Base-by-base conservation (phyloP, 2,329 filamentous ascomycete species). In the Microcyclospora tardicrescens region DNA sequence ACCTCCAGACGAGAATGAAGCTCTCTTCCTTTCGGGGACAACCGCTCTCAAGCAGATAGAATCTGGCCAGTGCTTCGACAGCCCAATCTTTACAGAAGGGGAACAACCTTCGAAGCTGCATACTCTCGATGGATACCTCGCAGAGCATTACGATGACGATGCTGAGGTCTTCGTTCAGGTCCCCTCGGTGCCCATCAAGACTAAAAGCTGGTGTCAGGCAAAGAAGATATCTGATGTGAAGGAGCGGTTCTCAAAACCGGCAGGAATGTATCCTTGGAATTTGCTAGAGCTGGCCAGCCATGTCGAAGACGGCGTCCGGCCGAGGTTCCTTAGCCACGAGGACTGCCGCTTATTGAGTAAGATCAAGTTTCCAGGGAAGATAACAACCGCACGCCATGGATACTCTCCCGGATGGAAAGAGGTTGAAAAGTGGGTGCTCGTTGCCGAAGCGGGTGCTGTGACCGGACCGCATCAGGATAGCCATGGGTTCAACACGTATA, bases 401-500 rank as follows among this genome's bases (percentile, higher is more conserved):
- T 56, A 51, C 33, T 40, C 42, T 5, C 41, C 40, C n/a, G 55
- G 54, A 5, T 58, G 50, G 45, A 56, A 55, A 31, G 55, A 58
- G 34, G 52, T 57, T 36, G 55, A 58, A 49, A 56, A 54, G 34
- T 58, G 55, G 55, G 49, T 51, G 1, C 41, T 58, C 3, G 37
- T 55, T n/a, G 55, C 54, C 2, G 49, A 58, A 42, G 49, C 51
- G 11, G 54, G 55, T n/a, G 54, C 54, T 9, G 36, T 57, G 15
- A 58, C 55, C 5, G 52, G 55, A 35, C 54, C 55, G 2, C 54
- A 57, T 31, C 55, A 58, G 37, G 55, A 58, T 45, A 49, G 44
- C 33, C 55, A 58, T 38, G 55, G 53, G 29, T 58, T 56, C 44
- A 52, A 45, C 45, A 58, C 55, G 9, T 58, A 50, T 40, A 58